A percentile compares a stretch with the other conserved stretches of the same genome.
These are phyloP conservation scores for Pulveroboletus sp. DNA, from an alignment of 768 basidiomycete species.

Conservation along the genomic window DNA sequence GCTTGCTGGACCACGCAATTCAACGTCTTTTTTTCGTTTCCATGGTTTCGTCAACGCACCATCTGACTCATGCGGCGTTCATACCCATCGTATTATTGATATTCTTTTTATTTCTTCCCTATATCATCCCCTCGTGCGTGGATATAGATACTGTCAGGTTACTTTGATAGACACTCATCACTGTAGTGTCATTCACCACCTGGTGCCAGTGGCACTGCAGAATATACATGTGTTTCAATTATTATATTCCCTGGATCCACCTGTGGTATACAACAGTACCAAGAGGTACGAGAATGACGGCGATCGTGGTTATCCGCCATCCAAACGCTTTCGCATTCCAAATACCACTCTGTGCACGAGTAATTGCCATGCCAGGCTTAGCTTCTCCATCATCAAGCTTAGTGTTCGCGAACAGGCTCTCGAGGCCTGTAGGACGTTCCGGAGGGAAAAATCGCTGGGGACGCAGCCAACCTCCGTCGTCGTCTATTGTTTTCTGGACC, in stretches of 20 bases:
- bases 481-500: constrained; percentile 20
- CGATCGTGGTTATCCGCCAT: constrained; percentile 9
- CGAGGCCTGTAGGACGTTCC: constrained; percentile 74
- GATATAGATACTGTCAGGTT: constrained; percentile 7
- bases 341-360: not conserved
- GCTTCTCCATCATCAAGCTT: constrained; percentile 46
- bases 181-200: not conserved
- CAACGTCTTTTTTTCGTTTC: constrained; percentile 1
- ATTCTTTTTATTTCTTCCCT: constrained; percentile 1
- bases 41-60: constrained; percentile 1
- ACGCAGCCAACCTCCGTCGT: constrained; percentile 52
- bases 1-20: constrained; percentile 35
- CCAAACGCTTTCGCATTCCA: constrained; percentile 5
- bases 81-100: constrained; percentile 20
- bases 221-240: constrained; percentile 15
- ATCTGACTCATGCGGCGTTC: constrained; percentile 11
- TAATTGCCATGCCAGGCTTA: not conserved
- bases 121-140: not conserved
- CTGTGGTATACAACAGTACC: constrained; percentile 17
- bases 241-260: constrained; percentile 23
- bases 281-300: constrained; percentile 19
- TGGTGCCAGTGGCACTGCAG: not conserved
- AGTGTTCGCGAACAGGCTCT: constrained; percentile 63
- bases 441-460: constrained; percentile 78
- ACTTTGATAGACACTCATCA: constrained; percentile 9